Evolutionary conservation across 192 early-diverging fungal genomes (phyloP).

Genomic region (Coemansia sp.): DNA sequence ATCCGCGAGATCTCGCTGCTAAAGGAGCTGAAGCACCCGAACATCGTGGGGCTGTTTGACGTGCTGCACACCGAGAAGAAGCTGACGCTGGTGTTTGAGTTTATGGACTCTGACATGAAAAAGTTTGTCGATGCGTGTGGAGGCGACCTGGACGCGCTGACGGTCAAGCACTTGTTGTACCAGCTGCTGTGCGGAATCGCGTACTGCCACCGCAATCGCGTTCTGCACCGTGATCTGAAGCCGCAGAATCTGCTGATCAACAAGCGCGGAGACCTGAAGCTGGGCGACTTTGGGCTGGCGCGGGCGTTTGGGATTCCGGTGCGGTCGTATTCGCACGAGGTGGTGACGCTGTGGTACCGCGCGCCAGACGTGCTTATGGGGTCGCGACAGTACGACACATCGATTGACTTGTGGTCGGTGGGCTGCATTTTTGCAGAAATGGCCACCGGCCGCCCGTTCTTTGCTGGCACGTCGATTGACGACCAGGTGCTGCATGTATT

Average conservation of each 20-base stretch:
- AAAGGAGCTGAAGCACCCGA: slow-evolving; percentile 80
- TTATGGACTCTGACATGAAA: slow-evolving; percentile 97
- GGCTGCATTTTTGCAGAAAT: slow-evolving; percentile 91
- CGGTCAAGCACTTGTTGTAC: slow-evolving; percentile 96
- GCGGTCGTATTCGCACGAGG: slow-evolving; percentile 82
- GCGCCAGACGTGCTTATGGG: slow-evolving; percentile 88
- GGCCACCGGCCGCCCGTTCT: slow-evolving; percentile 85
- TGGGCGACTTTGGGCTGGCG: slow-evolving; percentile 95
- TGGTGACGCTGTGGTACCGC: slow-evolving; percentile 86
- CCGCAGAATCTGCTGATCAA: slow-evolving; percentile 93
- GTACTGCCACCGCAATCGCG: slow-evolving; percentile 96
- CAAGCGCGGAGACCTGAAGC: slow-evolving; percentile 81
- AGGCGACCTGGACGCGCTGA: slow-evolving; percentile 73
- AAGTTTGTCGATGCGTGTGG: slow-evolving; percentile 93
- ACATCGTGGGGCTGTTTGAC: slow-evolving; percentile 83
- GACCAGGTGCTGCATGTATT: slow-evolving; percentile 91
- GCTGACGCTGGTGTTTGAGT: slow-evolving; percentile 98
- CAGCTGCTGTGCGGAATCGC: slow-evolving; percentile 94
- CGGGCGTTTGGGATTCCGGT: slow-evolving; percentile 96
- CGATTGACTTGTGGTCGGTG: slow-evolving; percentile 85
- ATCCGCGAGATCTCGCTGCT: slow-evolving; percentile 80
- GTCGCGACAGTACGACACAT: slow-evolving; percentile 82
- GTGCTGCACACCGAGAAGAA: slow-evolving; percentile 98
- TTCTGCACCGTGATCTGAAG: slow-evolving; percentile 92
- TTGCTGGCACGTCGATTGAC: slow-evolving; percentile 83